Evolutionary conservation across 139 green algal genomes (phyloP).

Genomic region (Chlamydomonas schloesseri): DNA sequence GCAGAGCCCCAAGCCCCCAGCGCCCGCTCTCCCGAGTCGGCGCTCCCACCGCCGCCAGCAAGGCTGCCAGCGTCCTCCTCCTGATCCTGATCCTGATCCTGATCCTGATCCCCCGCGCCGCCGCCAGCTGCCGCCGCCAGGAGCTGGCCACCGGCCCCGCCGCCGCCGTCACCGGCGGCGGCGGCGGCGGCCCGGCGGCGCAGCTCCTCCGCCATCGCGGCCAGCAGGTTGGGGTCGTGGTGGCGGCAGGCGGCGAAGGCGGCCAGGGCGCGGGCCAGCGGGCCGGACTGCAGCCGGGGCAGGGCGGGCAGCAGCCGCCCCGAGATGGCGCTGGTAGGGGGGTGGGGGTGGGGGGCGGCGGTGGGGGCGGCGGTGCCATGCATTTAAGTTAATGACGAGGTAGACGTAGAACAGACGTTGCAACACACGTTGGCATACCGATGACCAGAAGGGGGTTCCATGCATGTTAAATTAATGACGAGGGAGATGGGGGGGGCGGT

Average conservation of each 20-base stretch:
- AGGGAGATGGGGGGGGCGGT: no score
- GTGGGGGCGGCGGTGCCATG: no score
- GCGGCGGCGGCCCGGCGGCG: background rate
- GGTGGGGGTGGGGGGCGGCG: background rate
- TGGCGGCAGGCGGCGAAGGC: slow-evolving; percentile 14
- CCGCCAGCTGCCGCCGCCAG: background rate
- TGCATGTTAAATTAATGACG: no score
- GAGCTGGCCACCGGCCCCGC: background rate
- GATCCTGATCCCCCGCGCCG: background rate
- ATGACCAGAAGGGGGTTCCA: no score
- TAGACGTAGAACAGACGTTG: no score
- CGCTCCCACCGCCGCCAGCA: no score
- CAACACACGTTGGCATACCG: no score
- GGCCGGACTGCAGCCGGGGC: background rate
- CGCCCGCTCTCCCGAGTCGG: no score
- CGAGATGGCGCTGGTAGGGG: background rate
- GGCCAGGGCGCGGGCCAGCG: slow-evolving; percentile 15
- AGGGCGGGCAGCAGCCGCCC: background rate
- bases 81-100: no score
- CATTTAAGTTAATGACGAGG: no score
- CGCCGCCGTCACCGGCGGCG: background rate
- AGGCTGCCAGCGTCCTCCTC: no score
- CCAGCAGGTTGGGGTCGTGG: background rate
- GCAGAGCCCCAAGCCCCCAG: no score
- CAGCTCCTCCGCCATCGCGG: background rate